Percentiles rank a stretch among this genome's conserved stretches.
These are phyloP conservation scores for Aspergillus arachidicola DNA, from an alignment of 2,329 filamentous ascomycete genomes.

Conservation along the genomic window DNA sequence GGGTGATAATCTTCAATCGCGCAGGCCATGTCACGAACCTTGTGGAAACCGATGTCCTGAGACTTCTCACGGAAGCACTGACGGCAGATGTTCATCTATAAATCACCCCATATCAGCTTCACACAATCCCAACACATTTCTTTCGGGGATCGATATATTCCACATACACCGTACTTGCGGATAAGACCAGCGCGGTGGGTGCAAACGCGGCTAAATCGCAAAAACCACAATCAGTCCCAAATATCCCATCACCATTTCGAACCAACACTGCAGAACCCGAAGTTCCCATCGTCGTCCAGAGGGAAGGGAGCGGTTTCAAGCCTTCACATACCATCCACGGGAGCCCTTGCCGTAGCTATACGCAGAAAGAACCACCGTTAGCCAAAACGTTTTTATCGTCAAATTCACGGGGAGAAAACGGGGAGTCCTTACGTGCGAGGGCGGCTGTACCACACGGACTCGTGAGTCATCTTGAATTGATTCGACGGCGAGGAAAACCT, in stretches of 20 bases:
- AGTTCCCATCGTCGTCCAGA: constrained; percentile 6
- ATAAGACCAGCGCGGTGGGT: constrained; percentile 98
- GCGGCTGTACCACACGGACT: constrained; percentile 99
- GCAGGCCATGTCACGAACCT: constrained; percentile 51
- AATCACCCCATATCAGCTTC: constrained; percentile 16
- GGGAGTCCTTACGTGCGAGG: constrained; percentile 72
- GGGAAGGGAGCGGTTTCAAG: constrained; percentile 3
- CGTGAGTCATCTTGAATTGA: constrained; percentile 75
- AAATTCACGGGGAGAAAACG: neutral
- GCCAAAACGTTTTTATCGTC: constrained; percentile 15
- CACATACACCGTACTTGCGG: constrained; percentile 85
- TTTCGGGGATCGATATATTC: constrained; percentile 5
- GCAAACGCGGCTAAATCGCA: constrained; percentile 68
- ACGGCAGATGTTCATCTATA: constrained; percentile 62
- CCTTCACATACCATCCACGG: constrained; percentile 77
- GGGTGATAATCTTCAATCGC: neutral
- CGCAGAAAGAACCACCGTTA: constrained; percentile 20
- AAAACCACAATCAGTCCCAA: constrained; percentile 27
- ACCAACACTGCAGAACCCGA: neutral
- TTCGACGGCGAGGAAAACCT: constrained; percentile 33
- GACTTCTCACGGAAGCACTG: constrained; percentile 71
- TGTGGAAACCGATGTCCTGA: constrained; percentile 68
- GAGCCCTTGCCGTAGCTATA: constrained; percentile 78
- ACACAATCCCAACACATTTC: constrained; percentile 8
- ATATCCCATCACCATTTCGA: constrained; percentile 2